Evolutionary conservation across 495 filamentous ascomycete species (phyloP), one percentile per base, ranked within the genome.

Genomic region (Pyrenula aspistea): DNA sequence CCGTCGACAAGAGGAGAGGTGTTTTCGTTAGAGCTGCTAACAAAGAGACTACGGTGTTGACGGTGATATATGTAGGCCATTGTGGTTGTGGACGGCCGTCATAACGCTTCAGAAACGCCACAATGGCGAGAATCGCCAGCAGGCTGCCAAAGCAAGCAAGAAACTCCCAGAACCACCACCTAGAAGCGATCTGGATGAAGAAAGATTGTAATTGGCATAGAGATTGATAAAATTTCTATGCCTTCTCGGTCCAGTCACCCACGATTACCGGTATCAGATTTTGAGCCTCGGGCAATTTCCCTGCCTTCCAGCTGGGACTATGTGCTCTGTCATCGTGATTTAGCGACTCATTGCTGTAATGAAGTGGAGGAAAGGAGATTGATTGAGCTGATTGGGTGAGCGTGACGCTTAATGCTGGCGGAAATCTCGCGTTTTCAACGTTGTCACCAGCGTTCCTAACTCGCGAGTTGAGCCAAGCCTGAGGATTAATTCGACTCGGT

Each of bases 41-140:
- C 15, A 67, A 55, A 2, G 66, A 54, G 12, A 67, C 53, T 11
- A 68, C 24, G 2, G 60, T 55, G 25, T 68, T 68, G 57, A 68
- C 63, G 21, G 64, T 62, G 31, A 68, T 55, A 1, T 47, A 49
- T 54, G 59, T 65, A 2, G 66, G 64, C 64, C 62, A 65, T 31
- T 59, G 25, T 10, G 66, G 62, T n/a, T 63, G 57, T 19, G 66
- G 64, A 24, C 58, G 54, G 8, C 54, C 61, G 12, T 66, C 57
- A 52, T 65, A 53, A 20, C 61, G 56, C n/a, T 50, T 53, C 0
- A 64, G 22, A 8, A 59, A 64, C 22, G 52, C 60, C 2, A 63
- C 59, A 11, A 68, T 61, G 15, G 65, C 65, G 15, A 25, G 31
- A 15, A 42, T 8, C 31, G 8, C 31, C 15, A 42, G 31, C 31